A percentile compares a stretch with the other conserved stretches of the same genome.
phyloP scores from a whole-genome alignment of 164 flowering plant species.

The Tetracentron sinense region DNA sequence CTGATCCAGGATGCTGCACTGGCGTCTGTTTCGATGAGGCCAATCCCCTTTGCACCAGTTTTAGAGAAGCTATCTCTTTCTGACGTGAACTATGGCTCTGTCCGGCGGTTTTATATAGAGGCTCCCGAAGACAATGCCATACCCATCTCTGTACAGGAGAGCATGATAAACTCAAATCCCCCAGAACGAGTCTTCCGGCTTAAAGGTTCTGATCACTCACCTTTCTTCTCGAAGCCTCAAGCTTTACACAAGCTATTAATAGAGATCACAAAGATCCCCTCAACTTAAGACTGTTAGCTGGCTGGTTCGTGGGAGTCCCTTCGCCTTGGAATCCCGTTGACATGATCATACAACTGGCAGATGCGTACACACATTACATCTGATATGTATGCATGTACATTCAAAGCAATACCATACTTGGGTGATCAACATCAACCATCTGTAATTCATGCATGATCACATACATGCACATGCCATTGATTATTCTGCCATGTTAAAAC shows the following conservation, averaged over 20 bases:
- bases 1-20: slow-evolving; percentile 72
- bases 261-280: slow-evolving; percentile 62
- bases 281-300: slow-evolving; percentile 6
- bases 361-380: background rate
- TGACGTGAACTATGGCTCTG: slow-evolving; percentile 67
- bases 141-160: slow-evolving; percentile 61
- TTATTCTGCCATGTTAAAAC: too few relatives aligned
- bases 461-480: too few relatives aligned
- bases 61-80: slow-evolving; percentile 79
- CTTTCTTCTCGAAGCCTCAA: slow-evolving; percentile 97
- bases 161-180: slow-evolving; percentile 56
- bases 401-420: too few relatives aligned
- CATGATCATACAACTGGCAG: background rate
- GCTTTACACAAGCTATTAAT: slow-evolving; percentile 73
- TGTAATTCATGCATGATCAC: too few relatives aligned
- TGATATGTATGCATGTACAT: background rate
- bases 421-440: too few relatives aligned
- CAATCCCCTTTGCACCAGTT: slow-evolving; percentile 85
- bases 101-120: slow-evolving; percentile 75
- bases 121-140: slow-evolving; percentile 82
- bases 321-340: background rate
- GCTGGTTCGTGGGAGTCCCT: background rate
- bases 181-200: slow-evolving; percentile 74
- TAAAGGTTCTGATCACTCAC: slow-evolving; percentile 94
- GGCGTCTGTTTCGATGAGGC: slow-evolving; percentile 93